Evolutionary conservation across 2,329 filamentous ascomycete species (phyloP).

Genomic region (Diaporthe sp.): DNA sequence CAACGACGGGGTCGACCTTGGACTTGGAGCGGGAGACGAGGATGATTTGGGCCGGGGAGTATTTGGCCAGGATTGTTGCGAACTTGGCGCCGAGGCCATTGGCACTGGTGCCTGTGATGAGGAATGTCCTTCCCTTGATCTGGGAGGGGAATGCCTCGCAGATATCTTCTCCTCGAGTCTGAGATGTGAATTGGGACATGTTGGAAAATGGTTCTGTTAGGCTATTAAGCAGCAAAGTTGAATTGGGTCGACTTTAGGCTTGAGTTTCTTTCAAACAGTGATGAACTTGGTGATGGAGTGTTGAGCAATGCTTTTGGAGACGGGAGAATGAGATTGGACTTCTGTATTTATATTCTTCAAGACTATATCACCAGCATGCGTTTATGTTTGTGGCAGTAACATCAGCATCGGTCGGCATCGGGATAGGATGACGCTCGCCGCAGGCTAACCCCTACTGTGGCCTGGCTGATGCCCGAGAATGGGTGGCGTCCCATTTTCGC

Average conservation of each 20-base stretch:
- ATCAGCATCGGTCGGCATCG: background rate
- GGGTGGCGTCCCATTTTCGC: no score
- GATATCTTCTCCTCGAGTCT: conserved; percentile 38
- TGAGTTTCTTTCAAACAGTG: background rate
- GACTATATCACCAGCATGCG: background rate
- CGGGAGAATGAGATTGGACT: background rate
- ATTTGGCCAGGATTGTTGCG: conserved; percentile 40
- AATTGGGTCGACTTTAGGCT: background rate
- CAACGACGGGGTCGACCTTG: conserved; percentile 52
- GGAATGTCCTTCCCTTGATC: conserved; percentile 39
- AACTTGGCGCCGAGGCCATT: conserved; percentile 41
- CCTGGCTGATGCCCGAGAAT: no score
- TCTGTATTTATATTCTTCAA: background rate
- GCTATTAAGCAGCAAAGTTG: no score
- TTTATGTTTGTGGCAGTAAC: background rate
- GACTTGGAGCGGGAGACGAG: conserved; percentile 41
- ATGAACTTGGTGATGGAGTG: background rate
- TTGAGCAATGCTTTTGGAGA: background rate
- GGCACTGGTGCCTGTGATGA: conserved; percentile 43
- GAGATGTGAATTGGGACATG: conserved; percentile 35
- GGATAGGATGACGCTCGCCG: background rate
- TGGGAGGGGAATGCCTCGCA: conserved; percentile 27
- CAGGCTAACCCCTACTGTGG: no score
- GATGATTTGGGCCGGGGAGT: conserved; percentile 42
- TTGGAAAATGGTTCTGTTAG: background rate